A percentile compares a stretch with the other conserved stretches of the same genome.
Conservation (phyloP, 23 red algal species). For the Gracilaria domingensis region DNA sequence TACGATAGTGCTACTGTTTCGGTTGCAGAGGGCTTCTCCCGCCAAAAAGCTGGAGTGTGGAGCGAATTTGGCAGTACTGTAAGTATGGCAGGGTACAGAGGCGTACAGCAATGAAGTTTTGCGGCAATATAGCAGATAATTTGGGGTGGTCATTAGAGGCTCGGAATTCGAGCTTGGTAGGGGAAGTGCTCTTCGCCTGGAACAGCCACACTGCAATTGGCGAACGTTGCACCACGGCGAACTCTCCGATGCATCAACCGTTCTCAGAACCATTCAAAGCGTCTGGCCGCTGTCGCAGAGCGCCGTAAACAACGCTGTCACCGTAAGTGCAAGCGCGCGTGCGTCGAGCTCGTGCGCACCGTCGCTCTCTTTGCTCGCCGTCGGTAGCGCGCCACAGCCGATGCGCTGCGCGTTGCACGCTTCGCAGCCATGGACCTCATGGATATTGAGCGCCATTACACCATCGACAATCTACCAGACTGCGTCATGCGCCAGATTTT, state of each 20-base stretch:
- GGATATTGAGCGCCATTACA: not conserved
- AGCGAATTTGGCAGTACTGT: no score
- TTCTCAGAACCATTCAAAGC: not conserved
- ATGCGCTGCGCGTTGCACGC: not conserved
- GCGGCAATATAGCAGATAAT: no score
- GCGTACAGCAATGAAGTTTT: not conserved
- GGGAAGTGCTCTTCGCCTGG: no score
- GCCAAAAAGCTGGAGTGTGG: not conserved
- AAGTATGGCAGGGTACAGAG: no score
- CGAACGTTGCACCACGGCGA: not conserved
- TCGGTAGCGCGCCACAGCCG: not conserved
- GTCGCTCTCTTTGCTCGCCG: not conserved
- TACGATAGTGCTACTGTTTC: no score
- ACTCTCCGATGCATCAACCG: not conserved
- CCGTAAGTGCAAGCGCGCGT: not conserved
- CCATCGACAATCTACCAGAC: not conserved
- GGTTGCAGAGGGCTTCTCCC: not conserved
- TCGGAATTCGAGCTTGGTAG: no score
- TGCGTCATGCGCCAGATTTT: conserved; percentile 4
- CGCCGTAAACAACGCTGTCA: not conserved
- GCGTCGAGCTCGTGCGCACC: no score
- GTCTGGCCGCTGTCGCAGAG: not conserved
- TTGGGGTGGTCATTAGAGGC: no score
- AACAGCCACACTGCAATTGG: no score
- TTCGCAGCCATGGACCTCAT: not conserved